phyloP scores from a whole-genome alignment of 176 grass and related monocot genomes.

The Aegilops umbellulata region DNA sequence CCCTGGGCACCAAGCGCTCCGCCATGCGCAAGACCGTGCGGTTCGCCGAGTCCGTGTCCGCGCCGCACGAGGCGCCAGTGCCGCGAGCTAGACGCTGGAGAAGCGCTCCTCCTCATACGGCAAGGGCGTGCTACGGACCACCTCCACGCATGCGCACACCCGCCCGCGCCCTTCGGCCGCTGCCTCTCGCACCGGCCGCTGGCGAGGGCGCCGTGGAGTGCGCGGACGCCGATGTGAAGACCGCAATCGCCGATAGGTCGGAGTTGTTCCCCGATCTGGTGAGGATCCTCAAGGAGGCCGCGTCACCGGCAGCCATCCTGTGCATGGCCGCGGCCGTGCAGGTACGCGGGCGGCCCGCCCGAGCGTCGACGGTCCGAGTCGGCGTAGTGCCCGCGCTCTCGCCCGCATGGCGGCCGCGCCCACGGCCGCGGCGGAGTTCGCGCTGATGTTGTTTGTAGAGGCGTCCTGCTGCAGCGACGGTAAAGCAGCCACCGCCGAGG shows the following conservation, averaged over 20 bases:
- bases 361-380: slow-evolving; percentile 51
- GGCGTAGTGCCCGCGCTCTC: slow-evolving; percentile 51
- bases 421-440: slow-evolving; percentile 52
- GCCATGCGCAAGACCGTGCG: too few species aligned
- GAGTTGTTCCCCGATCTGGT: slow-evolving; percentile 69
- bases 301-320: slow-evolving; percentile 42
- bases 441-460: slow-evolving; percentile 49
- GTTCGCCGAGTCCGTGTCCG: too few species aligned
- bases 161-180: too few species aligned
- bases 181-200: too few species aligned
- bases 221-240: slow-evolving; percentile 42
- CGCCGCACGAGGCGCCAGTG: too few species aligned
- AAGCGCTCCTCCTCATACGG: too few species aligned
- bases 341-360: slow-evolving; percentile 40
- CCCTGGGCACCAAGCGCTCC: too few species aligned
- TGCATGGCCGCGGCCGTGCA: slow-evolving; percentile 59
- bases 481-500: slow-evolving; percentile 48
- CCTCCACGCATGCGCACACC: too few species aligned
- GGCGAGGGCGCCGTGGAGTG: too few species aligned
- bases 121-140: too few species aligned
- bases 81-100: too few species aligned
- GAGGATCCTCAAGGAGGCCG: slow-evolving; percentile 46
- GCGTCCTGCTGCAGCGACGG: slow-evolving; percentile 62
- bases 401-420: slow-evolving; percentile 52
- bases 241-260: slow-evolving; percentile 44